phyloP scores from a whole-genome alignment of 163 green algal genomes.

The Picocystis sp. region DNA sequence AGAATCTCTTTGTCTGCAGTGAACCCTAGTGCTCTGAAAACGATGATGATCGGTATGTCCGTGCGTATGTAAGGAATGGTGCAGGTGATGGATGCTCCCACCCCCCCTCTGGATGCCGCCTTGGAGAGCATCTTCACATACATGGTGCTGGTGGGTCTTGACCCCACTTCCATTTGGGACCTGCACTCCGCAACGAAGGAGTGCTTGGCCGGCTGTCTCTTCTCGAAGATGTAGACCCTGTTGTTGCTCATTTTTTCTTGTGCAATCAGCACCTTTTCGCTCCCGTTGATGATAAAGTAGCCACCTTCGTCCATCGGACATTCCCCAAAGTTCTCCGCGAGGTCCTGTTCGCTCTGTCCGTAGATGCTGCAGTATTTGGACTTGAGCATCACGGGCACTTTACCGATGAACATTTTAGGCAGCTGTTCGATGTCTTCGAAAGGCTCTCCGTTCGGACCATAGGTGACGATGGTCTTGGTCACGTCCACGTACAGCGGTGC shows the following conservation, averaged over 20 bases:
- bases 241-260: conserved; percentile 97
- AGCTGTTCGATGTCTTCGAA: conserved; percentile 40
- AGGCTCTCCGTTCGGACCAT: conserved; percentile 16
- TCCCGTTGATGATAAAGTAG: conserved; percentile 98
- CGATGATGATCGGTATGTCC: conserved; percentile 89
- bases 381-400: conserved; percentile 96
- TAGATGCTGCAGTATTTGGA: conserved; percentile 77
- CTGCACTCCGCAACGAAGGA: conserved; percentile 65
- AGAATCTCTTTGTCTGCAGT: conserved; percentile 88
- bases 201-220: conserved; percentile 89
- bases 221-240: conserved; percentile 94
- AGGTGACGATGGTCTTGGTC: conserved; percentile 39
- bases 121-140: conserved; percentile 62
- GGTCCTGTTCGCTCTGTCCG: conserved; percentile 53
- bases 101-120: conserved; percentile 8
- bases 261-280: conserved; percentile 96
- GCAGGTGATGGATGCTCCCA: neutral
- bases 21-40: conserved; percentile 88
- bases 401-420: conserved; percentile 68
- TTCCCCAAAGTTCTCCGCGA: conserved; percentile 70
- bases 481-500: conserved; percentile 89
- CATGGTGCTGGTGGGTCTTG: conserved; percentile 56
- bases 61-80: conserved; percentile 62
- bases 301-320: conserved; percentile 93
- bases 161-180: conserved; percentile 61